Conservation (phyloP, 192 early-diverging fungal species). For the Mortierella antarctica region DNA sequence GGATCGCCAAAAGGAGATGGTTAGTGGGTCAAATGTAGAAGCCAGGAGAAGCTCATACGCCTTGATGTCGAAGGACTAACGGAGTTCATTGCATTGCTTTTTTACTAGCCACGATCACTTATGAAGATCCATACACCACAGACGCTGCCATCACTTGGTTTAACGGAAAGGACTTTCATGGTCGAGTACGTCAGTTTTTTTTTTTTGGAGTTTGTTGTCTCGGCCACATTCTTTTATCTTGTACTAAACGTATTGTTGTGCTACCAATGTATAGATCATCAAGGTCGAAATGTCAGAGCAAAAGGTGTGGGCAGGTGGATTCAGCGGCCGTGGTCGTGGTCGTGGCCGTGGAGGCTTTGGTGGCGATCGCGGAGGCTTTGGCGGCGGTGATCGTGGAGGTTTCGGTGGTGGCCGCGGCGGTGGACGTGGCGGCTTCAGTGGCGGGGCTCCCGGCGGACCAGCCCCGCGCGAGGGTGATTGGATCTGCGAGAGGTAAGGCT, state of each 20-base stretch:
- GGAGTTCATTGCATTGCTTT: background rate
- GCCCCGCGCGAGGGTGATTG: constrained; percentile 68
- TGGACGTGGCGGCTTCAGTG: constrained; percentile 49
- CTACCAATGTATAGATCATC: constrained; percentile 47
- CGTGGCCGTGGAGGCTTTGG: constrained; percentile 53
- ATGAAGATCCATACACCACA: constrained; percentile 77
- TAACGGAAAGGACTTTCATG: constrained; percentile 61
- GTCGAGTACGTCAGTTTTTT: constrained; percentile 34
- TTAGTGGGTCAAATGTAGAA: constrained; percentile 12
- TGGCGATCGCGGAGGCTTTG: constrained; percentile 55
- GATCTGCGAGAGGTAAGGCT: constrained; percentile 64
- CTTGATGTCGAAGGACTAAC: background rate
- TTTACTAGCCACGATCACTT: constrained; percentile 74
- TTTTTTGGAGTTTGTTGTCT: background rate
- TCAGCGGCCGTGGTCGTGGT: constrained; percentile 59
- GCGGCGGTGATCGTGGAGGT: constrained; percentile 55
- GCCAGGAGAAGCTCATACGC: no score
- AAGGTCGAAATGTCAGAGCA: constrained; percentile 72
- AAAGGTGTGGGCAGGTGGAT: constrained; percentile 59
- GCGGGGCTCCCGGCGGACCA: constrained; percentile 53
- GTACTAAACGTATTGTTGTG: background rate
- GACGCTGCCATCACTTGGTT: constrained; percentile 83
- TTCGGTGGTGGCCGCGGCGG: constrained; percentile 56
- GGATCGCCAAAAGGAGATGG: constrained; percentile 78
- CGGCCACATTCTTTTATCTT: background rate